phyloP scores from a whole-genome alignment of 2,329 filamentous ascomycete genomes.

The Claviceps paspali region DNA sequence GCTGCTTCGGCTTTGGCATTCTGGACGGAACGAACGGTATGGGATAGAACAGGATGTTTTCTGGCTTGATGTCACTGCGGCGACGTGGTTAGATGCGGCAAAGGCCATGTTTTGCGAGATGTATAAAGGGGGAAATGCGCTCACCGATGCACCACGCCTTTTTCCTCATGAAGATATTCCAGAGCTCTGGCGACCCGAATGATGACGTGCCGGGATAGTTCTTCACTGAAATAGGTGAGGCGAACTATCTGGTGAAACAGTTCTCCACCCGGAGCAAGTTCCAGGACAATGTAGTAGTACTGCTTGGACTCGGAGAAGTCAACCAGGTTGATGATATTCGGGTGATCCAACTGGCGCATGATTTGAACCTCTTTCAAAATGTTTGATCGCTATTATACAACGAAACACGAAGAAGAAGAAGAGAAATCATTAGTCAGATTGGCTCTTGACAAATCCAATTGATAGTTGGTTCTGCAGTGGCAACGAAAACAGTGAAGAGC shows the following conservation, averaged over 20 bases:
- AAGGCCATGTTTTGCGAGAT: neutral
- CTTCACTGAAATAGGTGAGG: constrained; percentile 95
- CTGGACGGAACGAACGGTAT: constrained; percentile 69
- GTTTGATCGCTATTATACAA: constrained; percentile 80
- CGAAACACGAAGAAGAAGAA: constrained; percentile 1
- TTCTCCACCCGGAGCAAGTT: constrained; percentile 88
- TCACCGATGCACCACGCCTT: constrained; percentile 91
- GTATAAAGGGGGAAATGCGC: neutral
- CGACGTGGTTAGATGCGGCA: neutral
- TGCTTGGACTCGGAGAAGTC: constrained; percentile 88
- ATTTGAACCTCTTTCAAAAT: constrained; percentile 98
- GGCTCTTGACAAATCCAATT: neutral
- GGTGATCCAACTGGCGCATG: constrained; percentile 92
- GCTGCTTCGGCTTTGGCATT: constrained; percentile 61
- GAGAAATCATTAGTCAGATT: constrained; percentile 2
- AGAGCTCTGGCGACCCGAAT: constrained; percentile 87
- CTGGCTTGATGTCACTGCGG: constrained; percentile 86
- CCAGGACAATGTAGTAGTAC: constrained; percentile 95
- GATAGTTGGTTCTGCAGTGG: neutral
- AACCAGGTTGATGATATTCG: constrained; percentile 86
- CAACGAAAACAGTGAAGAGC: constrained; percentile 4
- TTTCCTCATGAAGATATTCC: constrained; percentile 86
- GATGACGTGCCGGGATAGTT: constrained; percentile 88
- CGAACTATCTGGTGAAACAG: constrained; percentile 97
- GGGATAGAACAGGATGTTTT: constrained; percentile 89